Percentiles rank a stretch among this genome's conserved stretches.
Evolutionary conservation across 106 monocot species (phyloP).

Genomic region (Agapanthus africanus): DNA sequence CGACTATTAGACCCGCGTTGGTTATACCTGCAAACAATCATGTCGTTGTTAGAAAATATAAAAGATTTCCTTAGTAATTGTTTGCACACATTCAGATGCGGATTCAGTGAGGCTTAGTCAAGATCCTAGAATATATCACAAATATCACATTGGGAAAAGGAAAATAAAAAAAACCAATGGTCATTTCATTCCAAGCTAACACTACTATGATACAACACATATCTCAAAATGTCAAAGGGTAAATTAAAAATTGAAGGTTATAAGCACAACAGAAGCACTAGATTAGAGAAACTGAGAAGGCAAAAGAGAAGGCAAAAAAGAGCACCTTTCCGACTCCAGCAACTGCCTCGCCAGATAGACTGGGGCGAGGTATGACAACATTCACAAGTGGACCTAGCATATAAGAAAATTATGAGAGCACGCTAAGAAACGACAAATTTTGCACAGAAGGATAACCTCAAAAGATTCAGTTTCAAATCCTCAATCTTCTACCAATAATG

Average conservation of each 20-base stretch:
- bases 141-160: too few relatives aligned
- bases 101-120: too few relatives aligned
- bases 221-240: background rate
- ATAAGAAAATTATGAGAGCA: background rate
- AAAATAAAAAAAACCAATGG: too few relatives aligned
- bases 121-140: too few relatives aligned
- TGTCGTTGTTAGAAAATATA: background rate
- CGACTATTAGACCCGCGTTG: too few relatives aligned
- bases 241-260: background rate
- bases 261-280: background rate
- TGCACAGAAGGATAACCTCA: background rate
- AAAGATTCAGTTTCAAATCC: background rate
- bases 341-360: conserved; percentile 17
- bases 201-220: too few relatives aligned
- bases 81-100: too few relatives aligned
- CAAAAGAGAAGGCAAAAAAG: too few relatives aligned
- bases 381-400: conserved; percentile 26
- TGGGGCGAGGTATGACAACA: conserved; percentile 37
- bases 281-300: background rate
- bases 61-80: too few relatives aligned
- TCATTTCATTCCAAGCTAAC: too few relatives aligned
- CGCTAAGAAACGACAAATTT: background rate
- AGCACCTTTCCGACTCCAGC: conserved; percentile 44
- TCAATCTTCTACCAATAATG: background rate
- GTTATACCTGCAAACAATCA: too few relatives aligned